Conservation (phyloP, 1,139 yeast genomes). For the Yamadazyma dendronema region DNA sequence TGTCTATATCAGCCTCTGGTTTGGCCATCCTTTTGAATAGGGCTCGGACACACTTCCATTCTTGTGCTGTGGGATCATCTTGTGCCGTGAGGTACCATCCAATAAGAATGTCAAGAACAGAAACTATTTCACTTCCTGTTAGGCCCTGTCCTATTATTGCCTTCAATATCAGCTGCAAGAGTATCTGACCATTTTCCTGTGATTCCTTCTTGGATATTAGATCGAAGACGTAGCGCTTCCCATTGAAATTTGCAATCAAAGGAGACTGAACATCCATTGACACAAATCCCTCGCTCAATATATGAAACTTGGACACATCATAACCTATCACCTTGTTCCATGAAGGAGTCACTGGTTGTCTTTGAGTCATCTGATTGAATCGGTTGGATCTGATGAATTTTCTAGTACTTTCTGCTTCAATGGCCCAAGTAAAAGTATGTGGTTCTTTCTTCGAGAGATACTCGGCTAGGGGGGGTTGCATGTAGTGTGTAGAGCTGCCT, state of each 20-base stretch:
- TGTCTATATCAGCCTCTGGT: background rate
- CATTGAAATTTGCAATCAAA: constrained; percentile 19
- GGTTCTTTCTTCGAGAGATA: constrained; percentile 30
- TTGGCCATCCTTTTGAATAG: background rate
- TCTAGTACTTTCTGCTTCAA: constrained; percentile 38
- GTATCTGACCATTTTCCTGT: background rate
- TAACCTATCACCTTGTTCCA: constrained; percentile 11
- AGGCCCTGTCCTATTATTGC: too few relatives aligned
- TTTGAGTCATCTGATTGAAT: background rate
- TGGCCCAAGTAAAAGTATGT: constrained; percentile 27
- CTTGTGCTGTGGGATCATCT: constrained; percentile 17
- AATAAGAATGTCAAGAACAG: background rate
- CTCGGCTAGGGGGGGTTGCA: constrained; percentile 4
- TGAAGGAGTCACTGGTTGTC: too few relatives aligned
- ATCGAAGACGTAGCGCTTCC: constrained; percentile 24
- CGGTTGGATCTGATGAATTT: constrained; percentile 12
- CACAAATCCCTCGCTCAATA: constrained; percentile 24
- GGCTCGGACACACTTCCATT: constrained; percentile 15
- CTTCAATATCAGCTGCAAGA: background rate
- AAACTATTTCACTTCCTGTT: too few relatives aligned
- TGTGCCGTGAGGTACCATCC: constrained; percentile 35
- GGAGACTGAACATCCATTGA: constrained; percentile 20
- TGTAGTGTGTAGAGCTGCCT: background rate
- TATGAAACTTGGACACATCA: constrained; percentile 20
- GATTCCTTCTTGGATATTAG: constrained; percentile 26